Evolutionary conservation across 371 early-diverging fungal species (phyloP), one percentile per base, ranked within the genome.

Genomic region (Rhizopus sp.): DNA sequence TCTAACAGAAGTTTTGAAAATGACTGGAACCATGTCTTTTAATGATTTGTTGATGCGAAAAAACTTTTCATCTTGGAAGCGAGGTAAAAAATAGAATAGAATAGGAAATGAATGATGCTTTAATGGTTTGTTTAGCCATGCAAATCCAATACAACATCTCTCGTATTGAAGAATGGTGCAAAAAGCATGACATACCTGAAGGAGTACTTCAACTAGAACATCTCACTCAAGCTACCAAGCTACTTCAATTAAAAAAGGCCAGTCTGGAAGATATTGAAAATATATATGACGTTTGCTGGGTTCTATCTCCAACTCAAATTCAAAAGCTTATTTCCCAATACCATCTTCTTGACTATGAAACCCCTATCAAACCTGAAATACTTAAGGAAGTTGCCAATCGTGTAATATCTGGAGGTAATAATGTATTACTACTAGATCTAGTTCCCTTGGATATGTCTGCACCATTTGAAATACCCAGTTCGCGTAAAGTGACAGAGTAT

Each of bases 91-190:
- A 77, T 17, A 70, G 75, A 5, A 70, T 72, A 17, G 78, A 81
- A 57, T 80, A 78, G 56, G 81, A 82, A 53, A 53, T 82, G 46
- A 76, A 15, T 2, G 5, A 6, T 51, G 13, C 9, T 12, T 17
- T 16, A 84, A 62, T 78, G 81, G 1, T 15, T 49, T 48, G 3
- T 12, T 7, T 46, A 77, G 78, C 74, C 10, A 96, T 97, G 90
- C 97, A 98, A 84, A 95, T 98, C 64, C 97, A 97, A 73, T 96
- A 95, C 80, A 98, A 98, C 65, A 87, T 96, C 34, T 91, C 93
- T 5, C 86, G 96, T 16, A 80, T 98, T 54, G 94, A 95, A 67
- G 98, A 97, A 68, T 98, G 98, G 98, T 96, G 95, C 84, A 91
- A 92, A 84, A 75, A 89, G 38, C 93, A 95, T 68, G 88, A 83